phyloP scores from a whole-genome alignment of 2,329 filamentous ascomycete genomes.

The Elsinoe necatrix region DNA sequence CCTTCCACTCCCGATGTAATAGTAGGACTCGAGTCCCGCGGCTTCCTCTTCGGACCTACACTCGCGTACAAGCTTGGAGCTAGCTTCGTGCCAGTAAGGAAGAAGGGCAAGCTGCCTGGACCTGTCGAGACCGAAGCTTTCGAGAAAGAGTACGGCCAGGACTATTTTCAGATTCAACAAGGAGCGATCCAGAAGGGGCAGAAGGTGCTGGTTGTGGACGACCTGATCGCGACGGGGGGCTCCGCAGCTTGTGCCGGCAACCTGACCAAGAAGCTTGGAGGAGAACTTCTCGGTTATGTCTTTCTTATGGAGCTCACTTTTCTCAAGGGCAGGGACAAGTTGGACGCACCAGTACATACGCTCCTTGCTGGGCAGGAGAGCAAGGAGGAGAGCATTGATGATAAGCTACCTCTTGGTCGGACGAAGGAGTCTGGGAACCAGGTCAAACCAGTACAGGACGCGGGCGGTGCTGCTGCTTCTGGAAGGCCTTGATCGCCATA shows the following conservation, averaged over 20 bases:
- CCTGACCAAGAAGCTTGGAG: constrained; percentile 78
- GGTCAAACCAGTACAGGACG: constrained; percentile 21
- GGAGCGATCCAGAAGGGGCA: constrained; percentile 77
- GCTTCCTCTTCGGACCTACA: constrained; percentile 89
- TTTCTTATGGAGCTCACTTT: constrained; percentile 96
- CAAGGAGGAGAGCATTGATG: constrained; percentile 15
- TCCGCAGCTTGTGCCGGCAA: constrained; percentile 81
- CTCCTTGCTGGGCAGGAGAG: constrained; percentile 59
- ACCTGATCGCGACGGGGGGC: constrained; percentile 96
- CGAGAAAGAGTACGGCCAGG: constrained; percentile 91
- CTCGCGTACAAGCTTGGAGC: constrained; percentile 76
- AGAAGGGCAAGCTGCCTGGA: constrained; percentile 91
- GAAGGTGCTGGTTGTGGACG: constrained; percentile 87
- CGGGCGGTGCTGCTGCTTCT: constrained; percentile 21
- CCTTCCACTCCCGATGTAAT: constrained; percentile 59
- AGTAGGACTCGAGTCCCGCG: constrained; percentile 85
- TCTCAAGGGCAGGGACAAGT: constrained; percentile 83
- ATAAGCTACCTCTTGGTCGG: constrained; percentile 20
- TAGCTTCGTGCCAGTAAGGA: constrained; percentile 85
- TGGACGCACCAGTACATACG: constrained; percentile 74
- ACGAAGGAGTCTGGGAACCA: constrained; percentile 21
- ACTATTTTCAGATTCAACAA: constrained; percentile 92
- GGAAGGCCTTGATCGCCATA: constrained; percentile 20
- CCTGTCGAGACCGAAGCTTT: constrained; percentile 72
- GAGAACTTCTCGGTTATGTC: constrained; percentile 76